Conservation (phyloP, 2,329 filamentous ascomycete species). For the Sporothrix globosa region DNA sequence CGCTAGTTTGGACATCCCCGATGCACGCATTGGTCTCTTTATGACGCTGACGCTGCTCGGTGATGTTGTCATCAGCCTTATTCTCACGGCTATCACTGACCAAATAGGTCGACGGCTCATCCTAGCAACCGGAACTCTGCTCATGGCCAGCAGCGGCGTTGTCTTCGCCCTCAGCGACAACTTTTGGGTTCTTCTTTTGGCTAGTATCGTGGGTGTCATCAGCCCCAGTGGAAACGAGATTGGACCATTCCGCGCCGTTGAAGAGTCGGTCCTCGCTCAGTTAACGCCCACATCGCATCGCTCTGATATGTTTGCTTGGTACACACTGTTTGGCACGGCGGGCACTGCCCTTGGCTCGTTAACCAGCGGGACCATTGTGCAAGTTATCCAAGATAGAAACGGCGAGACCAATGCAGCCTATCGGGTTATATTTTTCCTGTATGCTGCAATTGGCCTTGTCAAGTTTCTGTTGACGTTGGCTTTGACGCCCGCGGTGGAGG, state of each 20-base stretch:
- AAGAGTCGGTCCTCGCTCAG: conserved; percentile 64
- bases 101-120: conserved; percentile 55
- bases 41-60: conserved; percentile 67
- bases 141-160: conserved; percentile 61
- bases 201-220: conserved; percentile 64
- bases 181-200: conserved; percentile 62
- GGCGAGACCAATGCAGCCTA: conserved; percentile 48
- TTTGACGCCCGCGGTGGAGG: conserved; percentile 48
- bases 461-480: conserved; percentile 58
- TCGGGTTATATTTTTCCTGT: conserved; percentile 59
- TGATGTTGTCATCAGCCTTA: conserved; percentile 61
- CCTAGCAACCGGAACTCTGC: conserved; percentile 56
- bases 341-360: conserved; percentile 65
- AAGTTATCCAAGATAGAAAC: conserved; percentile 47
- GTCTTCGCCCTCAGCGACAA: conserved; percentile 57
- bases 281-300: conserved; percentile 52
- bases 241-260: conserved; percentile 64
- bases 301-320: conserved; percentile 65
- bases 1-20: conserved; percentile 52
- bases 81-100: conserved; percentile 63
- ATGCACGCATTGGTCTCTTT: conserved; percentile 61
- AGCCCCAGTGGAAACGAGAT: conserved; percentile 68
- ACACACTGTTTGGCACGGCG: conserved; percentile 59
- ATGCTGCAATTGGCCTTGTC: conserved; percentile 59
- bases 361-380: conserved; percentile 62